Base-by-base conservation (phyloP, 164 flowering plant genomes). In the Liquidambar formosana region DNA sequence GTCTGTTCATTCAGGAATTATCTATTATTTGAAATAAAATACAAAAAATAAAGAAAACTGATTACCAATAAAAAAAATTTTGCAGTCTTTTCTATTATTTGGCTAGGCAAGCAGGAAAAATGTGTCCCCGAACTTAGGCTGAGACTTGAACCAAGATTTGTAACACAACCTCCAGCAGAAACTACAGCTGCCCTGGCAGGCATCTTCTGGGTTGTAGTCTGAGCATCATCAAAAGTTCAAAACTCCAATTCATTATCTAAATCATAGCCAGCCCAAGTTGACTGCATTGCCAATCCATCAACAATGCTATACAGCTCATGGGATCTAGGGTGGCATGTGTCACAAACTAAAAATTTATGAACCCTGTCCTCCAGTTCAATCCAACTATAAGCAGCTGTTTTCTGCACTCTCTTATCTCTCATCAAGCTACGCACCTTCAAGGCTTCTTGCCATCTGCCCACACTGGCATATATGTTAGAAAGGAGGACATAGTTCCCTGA, bases 401-500 rank as follows among this genome's bases (percentile, higher is more conserved):
- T 82, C 60, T 73, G 77, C 65, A 82, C 74, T 41, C 67, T 61
- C 25, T 69, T 75, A 21, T 75, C 73, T 57, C 53, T 66, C 85
- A 82, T 75, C 76, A 70, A 57, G 21, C 48, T 70, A 71, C 85
- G 64, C 46, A 70, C 22, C 67, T 67, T 69, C 64, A 61, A 33
- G 19, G 77, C 79, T 27, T 82, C 85, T 51, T 71, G 66, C 80
- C 85, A 82, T 72, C 83, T 77, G 13, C 81, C 81, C 1, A 52
- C 66, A 62, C 63, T 70, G 58, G 77, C 76, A 70, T 82, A 80
- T 51, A 80, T 68, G 61, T 82, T 82, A 8, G 75, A 73, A 15
- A 82, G 75, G 19, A 82, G 79, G 5, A 79, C 81, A 75, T 82
- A 82, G 46, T 77, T 82, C 26, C 78, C 80, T 4, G 85, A 80